Base-by-base conservation (phyloP, 2,329 filamentous ascomycete species). In the Alternaria tenuissima region DNA sequence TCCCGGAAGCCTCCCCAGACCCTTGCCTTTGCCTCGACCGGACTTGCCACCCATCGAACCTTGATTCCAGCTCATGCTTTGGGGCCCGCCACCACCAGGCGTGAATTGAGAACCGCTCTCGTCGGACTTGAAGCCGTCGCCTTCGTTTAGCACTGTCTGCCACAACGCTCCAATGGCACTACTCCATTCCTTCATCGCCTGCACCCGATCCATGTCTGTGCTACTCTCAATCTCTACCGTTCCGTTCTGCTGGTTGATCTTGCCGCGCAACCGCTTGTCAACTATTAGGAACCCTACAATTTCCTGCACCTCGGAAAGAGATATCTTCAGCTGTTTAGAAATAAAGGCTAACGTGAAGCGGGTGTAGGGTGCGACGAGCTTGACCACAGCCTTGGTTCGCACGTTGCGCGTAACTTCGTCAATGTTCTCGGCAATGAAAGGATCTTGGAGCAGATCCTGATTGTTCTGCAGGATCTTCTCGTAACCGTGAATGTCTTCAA, bases 401-500 rank as follows among this genome's bases (percentile, higher is more conserved):
- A 99, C 97, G 79, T 95, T 97, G 43, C 95, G 91, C 53, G 94
- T 99, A 58, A 99, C 94, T 81, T 99, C 95, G 79, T 98, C 95
- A 69, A 99, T 99, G 77, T 99, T 98, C 81, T 98, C 95, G 28
- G 94, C 94, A 70, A 99, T 99, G 81, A 98, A 99, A 0, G 92
- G 89, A 77, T 99, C 95, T 12, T 90, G 88, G 39, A 98, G 85
- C 26, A 99, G 89, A 75, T 97, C 95, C 72, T 89, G 90, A 81
- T 97, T 96, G 73, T 89, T 89, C 72, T 92, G 89, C 57, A 99
- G 84, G 38, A 97, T 93, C 55, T 87, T 89, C 79, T 97, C 93
- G 79, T 99, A 99, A 68, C 87, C 85, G 76, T 94, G 91, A 67
- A 99, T 94, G 76, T 98, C 94, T 73, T 98, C 94, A 59, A 91